phyloP scores from a whole-genome alignment of 192 early-diverging fungal genomes.

The Linnemannia schmuckeri region DNA sequence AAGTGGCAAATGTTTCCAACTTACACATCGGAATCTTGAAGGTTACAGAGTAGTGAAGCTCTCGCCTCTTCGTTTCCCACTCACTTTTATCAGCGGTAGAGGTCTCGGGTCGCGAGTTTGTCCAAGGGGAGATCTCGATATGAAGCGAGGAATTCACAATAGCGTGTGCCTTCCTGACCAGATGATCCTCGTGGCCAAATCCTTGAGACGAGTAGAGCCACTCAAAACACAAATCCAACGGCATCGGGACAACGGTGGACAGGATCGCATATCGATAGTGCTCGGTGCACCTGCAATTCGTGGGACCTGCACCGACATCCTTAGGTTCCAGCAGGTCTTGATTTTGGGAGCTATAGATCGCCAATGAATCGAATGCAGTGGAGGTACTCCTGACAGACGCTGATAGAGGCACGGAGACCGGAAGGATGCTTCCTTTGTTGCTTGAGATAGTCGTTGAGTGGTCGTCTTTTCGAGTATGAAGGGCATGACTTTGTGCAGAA shows the following conservation, averaged over 20 bases:
- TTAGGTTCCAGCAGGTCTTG: background rate
- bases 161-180: slow-evolving; percentile 8
- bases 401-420: background rate
- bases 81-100: background rate
- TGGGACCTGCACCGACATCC: background rate
- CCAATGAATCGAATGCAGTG: background rate
- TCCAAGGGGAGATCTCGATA: slow-evolving; percentile 18
- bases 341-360: background rate
- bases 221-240: slow-evolving; percentile 29
- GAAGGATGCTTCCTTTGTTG: background rate
- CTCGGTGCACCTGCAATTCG: slow-evolving; percentile 9
- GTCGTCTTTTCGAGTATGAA: background rate
- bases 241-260: slow-evolving; percentile 28
- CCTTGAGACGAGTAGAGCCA: slow-evolving; percentile 21
- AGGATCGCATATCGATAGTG: slow-evolving; percentile 36
- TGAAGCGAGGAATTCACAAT: slow-evolving; percentile 9
- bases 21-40: slow-evolving; percentile 46
- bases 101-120: background rate
- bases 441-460: background rate
- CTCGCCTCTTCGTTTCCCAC: slow-evolving; percentile 13
- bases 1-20: background rate
- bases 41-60: slow-evolving; percentile 29
- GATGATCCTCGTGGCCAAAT: slow-evolving; percentile 3
- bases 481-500: background rate
- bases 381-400: background rate